Evolutionary conservation across 2,329 filamentous ascomycete genomes (phyloP), one percentile per base, ranked within the genome.

Genomic region (Lasiodiplodia theobromae): DNA sequence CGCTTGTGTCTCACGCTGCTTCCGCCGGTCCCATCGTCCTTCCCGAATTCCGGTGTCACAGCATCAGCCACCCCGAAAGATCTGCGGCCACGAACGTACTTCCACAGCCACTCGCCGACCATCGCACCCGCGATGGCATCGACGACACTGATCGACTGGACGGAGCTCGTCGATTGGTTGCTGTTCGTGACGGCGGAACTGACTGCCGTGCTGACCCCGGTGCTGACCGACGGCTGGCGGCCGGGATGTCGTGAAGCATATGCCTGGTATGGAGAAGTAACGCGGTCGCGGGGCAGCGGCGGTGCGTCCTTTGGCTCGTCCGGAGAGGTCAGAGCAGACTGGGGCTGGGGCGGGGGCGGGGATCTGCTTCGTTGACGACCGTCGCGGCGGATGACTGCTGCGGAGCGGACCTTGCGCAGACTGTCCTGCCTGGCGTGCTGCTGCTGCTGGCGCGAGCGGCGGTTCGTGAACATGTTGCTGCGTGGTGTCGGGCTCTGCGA

Each of bases 41-140:
- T 57, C 16, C 67, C 58, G 51, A 68, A 57, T n/a, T 65, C 67
- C 89, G 79, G 92, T 89, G 75, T 94, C 89, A 77, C 74, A 71
- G 88, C 88, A 54, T 94, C 92, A 3, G 87, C 82, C 66, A 95
- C 89, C 23, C 93, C 93, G 77, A 99, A 98, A 0, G 95, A 96
- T 81, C 94, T 97, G 72, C 95, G 89, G 77, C 92, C 88, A 64
- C 92, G 87, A 40, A 95, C 91, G 75, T 96, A 96, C 80, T 96
- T 96, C 84, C 91, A 94, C 92, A 96, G 95, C 92, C 93, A 96
- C 76, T 98, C 96, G 47, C 96, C 96, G 37, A 99, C 93, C 96
- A 99, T 99, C 0, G 95, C 96, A 77, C 97, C 94, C 1, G 96
- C 94, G 79, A 99, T 98, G 3, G 96, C 94, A 81, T 98, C 96